A percentile compares a stretch with the other conserved stretches of the same genome.
Conservation (phyloP, 1,139 yeast species). For the Geotrichum bryndzae region DNA sequence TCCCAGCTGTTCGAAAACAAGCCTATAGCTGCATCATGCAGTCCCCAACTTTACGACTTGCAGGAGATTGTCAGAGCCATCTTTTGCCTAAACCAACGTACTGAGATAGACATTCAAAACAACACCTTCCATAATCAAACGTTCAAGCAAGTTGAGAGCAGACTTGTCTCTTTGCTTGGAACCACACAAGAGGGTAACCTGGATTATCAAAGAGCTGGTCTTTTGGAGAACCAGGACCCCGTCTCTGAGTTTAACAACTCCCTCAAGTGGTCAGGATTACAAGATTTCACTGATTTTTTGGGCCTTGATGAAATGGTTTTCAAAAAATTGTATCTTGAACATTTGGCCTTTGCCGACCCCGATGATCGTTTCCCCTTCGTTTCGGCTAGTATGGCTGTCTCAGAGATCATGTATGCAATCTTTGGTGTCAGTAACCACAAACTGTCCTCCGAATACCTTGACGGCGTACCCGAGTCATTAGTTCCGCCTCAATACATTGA, state of each 20-base stretch:
- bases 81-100: conserved; percentile 23
- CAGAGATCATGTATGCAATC: conserved; percentile 30
- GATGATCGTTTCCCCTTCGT: conserved; percentile 37
- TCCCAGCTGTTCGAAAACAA: conserved; percentile 27
- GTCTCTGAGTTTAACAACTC: conserved; percentile 25
- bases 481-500: conserved; percentile 24
- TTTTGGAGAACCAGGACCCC: conserved; percentile 23
- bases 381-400: conserved; percentile 32
- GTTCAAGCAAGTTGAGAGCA: conserved; percentile 23
- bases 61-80: conserved; percentile 29
- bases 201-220: conserved; percentile 31
- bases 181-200: conserved; percentile 19
- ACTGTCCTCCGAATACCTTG: conserved; percentile 7
- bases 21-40: conserved; percentile 26
- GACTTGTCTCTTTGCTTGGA: conserved; percentile 26
- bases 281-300: conserved; percentile 31
- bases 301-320: conserved; percentile 26
- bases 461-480: conserved; percentile 21
- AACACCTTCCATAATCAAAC: conserved; percentile 23
- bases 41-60: conserved; percentile 28
- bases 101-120: conserved; percentile 19
- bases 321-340: conserved; percentile 29
- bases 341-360: conserved; percentile 27
- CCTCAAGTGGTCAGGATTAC: conserved; percentile 30
- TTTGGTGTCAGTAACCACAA: conserved; percentile 33